Evolutionary conservation across 139 green algal species (phyloP), one percentile per base, ranked within the genome.

Genomic region (Chlorella vulgaris): DNA sequence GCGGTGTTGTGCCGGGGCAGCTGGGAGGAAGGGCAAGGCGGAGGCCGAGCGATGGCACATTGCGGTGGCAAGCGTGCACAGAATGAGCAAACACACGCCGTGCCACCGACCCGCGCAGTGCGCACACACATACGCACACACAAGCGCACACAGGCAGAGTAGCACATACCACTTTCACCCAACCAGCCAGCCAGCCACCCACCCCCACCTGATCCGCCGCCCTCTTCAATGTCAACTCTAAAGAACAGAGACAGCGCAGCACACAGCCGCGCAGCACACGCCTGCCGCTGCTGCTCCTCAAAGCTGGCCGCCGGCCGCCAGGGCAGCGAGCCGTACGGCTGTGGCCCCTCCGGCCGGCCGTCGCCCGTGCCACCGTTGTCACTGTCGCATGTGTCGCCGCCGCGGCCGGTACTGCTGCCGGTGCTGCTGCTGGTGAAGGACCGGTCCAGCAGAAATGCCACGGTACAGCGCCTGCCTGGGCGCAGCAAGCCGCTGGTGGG

Each of bases 401-500:
- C 50, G n/a, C 4, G 29, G 66, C 66, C 8, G 47, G 39, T 29
- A 10, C 39, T 15, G 53, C 55, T 22, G 36, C 67, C 38, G 68
- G 38, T 22, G 77, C 51, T 69, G 28, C 51, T 83, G 67, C 78
- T 62, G 67, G 33, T 40, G 0, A 6, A 19, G 24, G 50, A 31
- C 38, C 24, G 5, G 24, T 68, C 67, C 1, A 84, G 61, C 0
- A 78, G 21, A 31, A 40, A 65, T 24, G 35, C 35, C 51, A 85
- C 58, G 4, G 63, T 80, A 58, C 58, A 69, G 28, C 82, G 75
- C 31, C 79, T n/a, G 79, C 40, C 79, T 69, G 22, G 79, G 53
- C 28, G 33, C 69, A 84, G 69, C 55, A 79, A 50, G 53, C 31
- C 42, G 21, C 35, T 28, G 4, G 68, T 47, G 1, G 79, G 55